Conservation (phyloP, 805 yeast genomes). For the Pichia thaimueangensis region DNA sequence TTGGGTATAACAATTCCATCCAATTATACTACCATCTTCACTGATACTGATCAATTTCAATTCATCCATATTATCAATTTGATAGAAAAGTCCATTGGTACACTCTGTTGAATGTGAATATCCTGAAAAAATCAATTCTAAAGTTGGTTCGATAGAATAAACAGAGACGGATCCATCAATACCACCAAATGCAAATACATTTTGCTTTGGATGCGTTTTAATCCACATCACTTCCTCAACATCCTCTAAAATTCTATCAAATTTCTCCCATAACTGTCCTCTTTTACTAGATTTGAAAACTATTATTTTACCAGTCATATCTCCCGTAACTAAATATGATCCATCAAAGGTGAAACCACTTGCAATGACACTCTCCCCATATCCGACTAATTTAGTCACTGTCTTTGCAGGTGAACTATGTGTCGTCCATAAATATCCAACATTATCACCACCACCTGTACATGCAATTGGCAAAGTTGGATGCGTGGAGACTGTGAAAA, state of each 20-base stretch:
- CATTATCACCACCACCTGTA: conserved; percentile 94
- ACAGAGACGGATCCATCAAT: conserved; percentile 93
- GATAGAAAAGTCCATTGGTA: conserved; percentile 71
- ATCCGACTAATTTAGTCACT: conserved; percentile 71
- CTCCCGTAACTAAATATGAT: conserved; percentile 75
- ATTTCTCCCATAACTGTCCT: conserved; percentile 74
- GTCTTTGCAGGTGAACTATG: conserved; percentile 78
- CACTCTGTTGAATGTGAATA: conserved; percentile 77
- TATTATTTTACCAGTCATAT: conserved; percentile 85
- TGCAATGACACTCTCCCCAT: conserved; percentile 80
- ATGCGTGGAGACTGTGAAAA: conserved; percentile 75
- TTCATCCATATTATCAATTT: conserved; percentile 48
- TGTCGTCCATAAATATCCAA: conserved; percentile 88
- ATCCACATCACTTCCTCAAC: conserved; percentile 90
- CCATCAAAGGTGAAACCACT: conserved; percentile 86
- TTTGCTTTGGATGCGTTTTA: conserved; percentile 65
- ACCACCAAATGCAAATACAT: conserved; percentile 85
- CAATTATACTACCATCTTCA: conserved; percentile 79
- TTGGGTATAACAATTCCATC: conserved; percentile 85
- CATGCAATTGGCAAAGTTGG: conserved; percentile 80
- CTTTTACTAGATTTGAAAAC: conserved; percentile 65
- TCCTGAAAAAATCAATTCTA: conserved; percentile 71
- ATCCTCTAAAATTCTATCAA: conserved; percentile 49
- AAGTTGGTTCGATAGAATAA: conserved; percentile 61
- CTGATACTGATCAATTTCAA: conserved; percentile 68